phyloP scores from a whole-genome alignment of 345 rosid species.

The Eutrema heterophyllum region DNA sequence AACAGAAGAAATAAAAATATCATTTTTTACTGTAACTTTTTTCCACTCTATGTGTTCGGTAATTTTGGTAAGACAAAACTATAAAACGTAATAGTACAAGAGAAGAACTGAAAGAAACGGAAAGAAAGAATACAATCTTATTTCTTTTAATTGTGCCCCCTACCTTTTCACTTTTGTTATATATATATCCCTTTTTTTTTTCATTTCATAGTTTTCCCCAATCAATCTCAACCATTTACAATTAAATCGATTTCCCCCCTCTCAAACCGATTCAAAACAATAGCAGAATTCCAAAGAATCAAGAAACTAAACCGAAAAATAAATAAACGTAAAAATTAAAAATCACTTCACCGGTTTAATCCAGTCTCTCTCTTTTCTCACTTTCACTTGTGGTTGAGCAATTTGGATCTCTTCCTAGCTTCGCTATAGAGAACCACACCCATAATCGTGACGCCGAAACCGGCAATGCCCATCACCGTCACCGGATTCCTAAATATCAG shows the following conservation, averaged over 20 bases:
- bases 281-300: slow-evolving; percentile 29
- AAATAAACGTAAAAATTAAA: slow-evolving; percentile 14
- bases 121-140: slow-evolving; percentile 5
- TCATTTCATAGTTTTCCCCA: slow-evolving; percentile 14
- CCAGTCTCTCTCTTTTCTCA: neutral
- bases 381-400: slow-evolving; percentile 38
- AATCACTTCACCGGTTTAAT: slow-evolving; percentile 29
- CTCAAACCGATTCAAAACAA: slow-evolving; percentile 29
- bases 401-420: slow-evolving; percentile 99
- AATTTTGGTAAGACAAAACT: slow-evolving; percentile 2
- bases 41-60: neutral
- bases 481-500: slow-evolving; percentile 94
- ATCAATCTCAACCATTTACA: slow-evolving; percentile 26
- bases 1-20: slow-evolving; percentile 5
- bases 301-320: slow-evolving; percentile 33
- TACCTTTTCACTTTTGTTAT: slow-evolving; percentile 25
- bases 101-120: neutral
- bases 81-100: neutral
- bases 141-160: slow-evolving; percentile 19
- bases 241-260: slow-evolving; percentile 16
- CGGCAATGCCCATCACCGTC: slow-evolving; percentile 84
- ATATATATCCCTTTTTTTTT: neutral
- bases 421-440: slow-evolving; percentile 97
- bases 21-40: neutral
- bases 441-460: slow-evolving; percentile 86